Evolutionary conservation across 2,329 filamentous ascomycete genomes (phyloP), one percentile per base, ranked within the genome.

Genomic region (Annulohypoxylon truncatum): DNA sequence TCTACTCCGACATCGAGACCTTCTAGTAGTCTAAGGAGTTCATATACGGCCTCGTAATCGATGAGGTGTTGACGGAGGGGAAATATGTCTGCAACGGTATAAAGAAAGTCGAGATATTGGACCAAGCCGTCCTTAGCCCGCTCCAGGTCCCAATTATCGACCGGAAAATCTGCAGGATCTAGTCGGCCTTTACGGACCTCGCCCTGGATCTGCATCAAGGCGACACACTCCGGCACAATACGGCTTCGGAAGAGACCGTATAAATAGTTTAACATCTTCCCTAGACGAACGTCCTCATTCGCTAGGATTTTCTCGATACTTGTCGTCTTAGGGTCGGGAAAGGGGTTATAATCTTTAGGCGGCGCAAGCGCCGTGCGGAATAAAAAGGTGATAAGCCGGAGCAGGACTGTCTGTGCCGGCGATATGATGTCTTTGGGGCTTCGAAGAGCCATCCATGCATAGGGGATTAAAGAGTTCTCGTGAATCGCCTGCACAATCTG

Each of bases 71-170:
- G 86, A 68, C 96, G 92, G 83, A 93, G 93, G 53, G 93, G 90
- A 44, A 90, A 86, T 73, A 95, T 91, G 75, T 97, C 94, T 0
- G 93, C 94, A 26, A 97, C 87, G 0, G 96, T 94, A 13, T 92
- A 93, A 57, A 97, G 91, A 77, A 98, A 97, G 73, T 97, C 94
- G 1, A 98, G 87, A 75, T 97, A 97, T 78, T 97, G 94, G 54
- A 94, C 93, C 0, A 98, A 88, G 0, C 95, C 95, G 75, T 98
- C 95, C 77, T 97, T 97, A 63, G 96, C 95, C 12, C 95, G 89
- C 77, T 98, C 95, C 91, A 98, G 97, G 74, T 98, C 95, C 95
- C 95, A 98, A 48, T 94, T 87, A 73, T 98, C 96, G 1, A 97
- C 89, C 0, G 95, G 95, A 73, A 97, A 98, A 74, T 97, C 94